Base-by-base conservation (phyloP, 441 rosid species). In the Gossypium trilobum region DNA sequence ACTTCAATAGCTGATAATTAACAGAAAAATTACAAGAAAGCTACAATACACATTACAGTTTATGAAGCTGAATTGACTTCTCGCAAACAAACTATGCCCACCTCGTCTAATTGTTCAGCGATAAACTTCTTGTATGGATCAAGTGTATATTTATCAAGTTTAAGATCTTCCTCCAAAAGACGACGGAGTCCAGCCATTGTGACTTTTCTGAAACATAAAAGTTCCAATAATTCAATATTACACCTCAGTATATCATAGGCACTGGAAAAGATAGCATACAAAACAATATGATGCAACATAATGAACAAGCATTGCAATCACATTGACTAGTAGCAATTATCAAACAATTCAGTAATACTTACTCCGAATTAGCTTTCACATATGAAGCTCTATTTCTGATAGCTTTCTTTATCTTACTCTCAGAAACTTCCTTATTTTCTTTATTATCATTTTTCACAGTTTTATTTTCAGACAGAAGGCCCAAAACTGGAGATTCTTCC, bases 111-210 rank as follows among this genome's bases (percentile, higher is more conserved):
- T 48, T 84, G 85, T 52, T 78, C 77, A 77, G 81, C 81, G 56
- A 92, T 87, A 70, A 89, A 86, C 77, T 84, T 83, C 85, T 89
- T 95, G 77, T 67, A 81, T 27, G 87, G 81, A 80, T 91, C 96
- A 76, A 95, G 97, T 46, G 85, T 51, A 84, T 59, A 10, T 66
- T 86, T 84, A 46, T 85, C 87, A 59, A 92, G 85, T 58, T 81
- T 74, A 74, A 94, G 92, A 85, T 94, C 97, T 81, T 85, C 82
- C 85, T 94, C 97, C 81, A 92, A 77, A 68, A 88, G 87, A 46
- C 97, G 85, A 75, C 97, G 94, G 74, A 88, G 88, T 71, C 87
- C 87, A 68, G 84, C 90, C 97, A 94, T 84, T 20, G 97, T 86
- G 69, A 92, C 70, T 73, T 79, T 68, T 62, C 96, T 95, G 83